These are phyloP conservation scores for Neurospora sp. DNA, from an alignment of 495 filamentous ascomycete species.

Conservation along the genomic window DNA sequence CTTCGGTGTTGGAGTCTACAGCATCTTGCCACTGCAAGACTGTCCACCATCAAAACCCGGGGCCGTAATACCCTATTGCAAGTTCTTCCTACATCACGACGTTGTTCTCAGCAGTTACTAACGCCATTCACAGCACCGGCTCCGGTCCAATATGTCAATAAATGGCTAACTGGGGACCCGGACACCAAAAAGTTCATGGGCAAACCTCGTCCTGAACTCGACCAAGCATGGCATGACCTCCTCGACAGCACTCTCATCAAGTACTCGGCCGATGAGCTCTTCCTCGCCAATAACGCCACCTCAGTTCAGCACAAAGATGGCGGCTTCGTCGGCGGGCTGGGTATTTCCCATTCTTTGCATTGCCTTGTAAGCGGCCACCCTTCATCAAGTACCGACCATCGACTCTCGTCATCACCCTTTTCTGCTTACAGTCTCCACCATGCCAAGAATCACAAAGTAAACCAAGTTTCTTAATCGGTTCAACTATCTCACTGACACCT, in stretches of 20 bases:
- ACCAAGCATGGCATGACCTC: constrained; percentile 14
- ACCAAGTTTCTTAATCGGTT: not conserved
- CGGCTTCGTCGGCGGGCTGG: constrained; percentile 11
- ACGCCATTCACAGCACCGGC: constrained; percentile 4
- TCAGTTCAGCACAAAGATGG: constrained; percentile 10
- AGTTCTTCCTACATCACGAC: not conserved
- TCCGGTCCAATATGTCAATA: constrained; percentile 10
- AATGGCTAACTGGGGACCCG: constrained; percentile 1
- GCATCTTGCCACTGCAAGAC: not conserved
- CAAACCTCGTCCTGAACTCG: constrained; percentile 9
- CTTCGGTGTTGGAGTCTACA: not conserved
- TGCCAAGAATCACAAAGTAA: not conserved
- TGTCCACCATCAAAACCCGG: not conserved
- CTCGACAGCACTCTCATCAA: constrained; percentile 8
- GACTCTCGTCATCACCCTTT: not conserved
- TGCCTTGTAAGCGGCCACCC: constrained; percentile 7
- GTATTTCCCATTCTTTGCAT: constrained; percentile 11
- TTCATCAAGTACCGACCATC: not conserved
- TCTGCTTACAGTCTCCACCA: not conserved
- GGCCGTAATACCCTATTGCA: constrained; percentile 3
- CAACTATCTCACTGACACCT: not conserved
- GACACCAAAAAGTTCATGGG: constrained; percentile 12
- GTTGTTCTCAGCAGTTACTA: not conserved
- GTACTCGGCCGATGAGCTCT: constrained; percentile 6
- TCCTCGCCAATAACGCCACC: constrained; percentile 3